Percentiles rank a stretch among this genome's conserved stretches.
Conservation (phyloP, 106 monocot genomes). For the Amphibolis antarctica region DNA sequence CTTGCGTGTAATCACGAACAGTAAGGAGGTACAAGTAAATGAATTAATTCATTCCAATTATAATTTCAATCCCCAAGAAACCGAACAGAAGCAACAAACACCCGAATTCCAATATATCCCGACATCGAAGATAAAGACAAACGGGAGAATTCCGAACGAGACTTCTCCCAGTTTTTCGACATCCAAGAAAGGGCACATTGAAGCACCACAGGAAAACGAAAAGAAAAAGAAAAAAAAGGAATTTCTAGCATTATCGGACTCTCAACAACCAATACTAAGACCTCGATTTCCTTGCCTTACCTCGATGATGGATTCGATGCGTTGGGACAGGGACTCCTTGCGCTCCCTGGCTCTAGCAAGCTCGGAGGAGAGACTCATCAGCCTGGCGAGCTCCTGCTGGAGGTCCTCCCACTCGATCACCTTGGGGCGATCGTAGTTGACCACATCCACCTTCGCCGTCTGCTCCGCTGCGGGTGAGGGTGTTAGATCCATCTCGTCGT, state of each 20-base stretch:
- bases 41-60: too few species aligned
- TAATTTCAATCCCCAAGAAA: neutral
- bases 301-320: constrained; percentile 47
- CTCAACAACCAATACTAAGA: neutral
- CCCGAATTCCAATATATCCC: too few species aligned
- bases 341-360: constrained; percentile 41
- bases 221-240: neutral
- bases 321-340: constrained; percentile 44
- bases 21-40: too few species aligned
- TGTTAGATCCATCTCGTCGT: neutral
- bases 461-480: neutral
- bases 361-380: constrained; percentile 72
- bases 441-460: neutral
- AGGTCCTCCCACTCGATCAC: constrained; percentile 83
- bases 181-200: too few species aligned
- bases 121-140: too few species aligned
- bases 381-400: constrained; percentile 81
- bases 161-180: too few species aligned
- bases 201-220: neutral
- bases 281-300: constrained; percentile 13
- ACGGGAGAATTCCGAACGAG: too few species aligned
- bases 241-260: neutral
- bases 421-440: constrained; percentile 15
- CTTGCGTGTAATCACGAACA: too few species aligned
- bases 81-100: neutral